A percentile compares a stretch with the other conserved stretches of the same genome.
phyloP scores from a whole-genome alignment of 441 rosid genomes.

The Adansonia madagascariensis region DNA sequence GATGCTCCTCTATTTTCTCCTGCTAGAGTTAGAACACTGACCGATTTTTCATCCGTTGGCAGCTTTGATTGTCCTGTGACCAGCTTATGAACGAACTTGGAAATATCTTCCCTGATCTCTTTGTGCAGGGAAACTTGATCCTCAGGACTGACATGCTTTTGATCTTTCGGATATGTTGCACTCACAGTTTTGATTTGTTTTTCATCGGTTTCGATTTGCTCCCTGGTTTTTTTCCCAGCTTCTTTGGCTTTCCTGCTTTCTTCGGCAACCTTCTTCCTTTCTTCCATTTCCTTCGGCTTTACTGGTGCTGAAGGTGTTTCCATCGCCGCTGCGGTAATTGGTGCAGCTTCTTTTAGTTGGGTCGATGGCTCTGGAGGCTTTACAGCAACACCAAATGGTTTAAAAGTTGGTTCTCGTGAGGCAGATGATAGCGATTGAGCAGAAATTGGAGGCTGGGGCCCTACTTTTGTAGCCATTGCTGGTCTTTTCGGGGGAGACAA shows the following conservation, averaged over 20 bases:
- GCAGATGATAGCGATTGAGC: conserved; percentile 17
- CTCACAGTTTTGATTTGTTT: conserved; percentile 43
- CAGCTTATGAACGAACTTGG: conserved; percentile 60
- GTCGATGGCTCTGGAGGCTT: conserved; percentile 26
- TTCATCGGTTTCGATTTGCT: conserved; percentile 28
- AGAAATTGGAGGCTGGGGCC: conserved; percentile 24
- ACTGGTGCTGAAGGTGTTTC: conserved; percentile 15
- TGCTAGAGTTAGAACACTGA: conserved; percentile 59
- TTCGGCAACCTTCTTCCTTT: conserved; percentile 29
- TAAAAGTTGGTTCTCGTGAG: conserved; percentile 15
- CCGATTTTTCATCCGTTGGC: conserved; percentile 44
- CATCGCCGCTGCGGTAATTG: conserved; percentile 20
- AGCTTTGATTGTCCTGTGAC: conserved; percentile 42
- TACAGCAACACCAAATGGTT: conserved; percentile 18
- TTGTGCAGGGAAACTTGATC: conserved; percentile 48
- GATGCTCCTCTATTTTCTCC: conserved; percentile 90
- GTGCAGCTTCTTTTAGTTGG: neutral
- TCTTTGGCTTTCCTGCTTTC: conserved; percentile 9
- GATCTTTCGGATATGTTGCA: conserved; percentile 39
- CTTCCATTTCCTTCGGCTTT: conserved; percentile 33
- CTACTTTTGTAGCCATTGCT: conserved; percentile 13
- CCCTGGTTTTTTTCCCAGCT: conserved; percentile 31
- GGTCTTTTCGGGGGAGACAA: conserved; percentile 36
- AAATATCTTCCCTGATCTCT: conserved; percentile 65
- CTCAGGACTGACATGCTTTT: conserved; percentile 29